Evolutionary conservation across 768 basidiomycete species (phyloP), one percentile per base, ranked within the genome.

Genomic region (Amanita rubescens): DNA sequence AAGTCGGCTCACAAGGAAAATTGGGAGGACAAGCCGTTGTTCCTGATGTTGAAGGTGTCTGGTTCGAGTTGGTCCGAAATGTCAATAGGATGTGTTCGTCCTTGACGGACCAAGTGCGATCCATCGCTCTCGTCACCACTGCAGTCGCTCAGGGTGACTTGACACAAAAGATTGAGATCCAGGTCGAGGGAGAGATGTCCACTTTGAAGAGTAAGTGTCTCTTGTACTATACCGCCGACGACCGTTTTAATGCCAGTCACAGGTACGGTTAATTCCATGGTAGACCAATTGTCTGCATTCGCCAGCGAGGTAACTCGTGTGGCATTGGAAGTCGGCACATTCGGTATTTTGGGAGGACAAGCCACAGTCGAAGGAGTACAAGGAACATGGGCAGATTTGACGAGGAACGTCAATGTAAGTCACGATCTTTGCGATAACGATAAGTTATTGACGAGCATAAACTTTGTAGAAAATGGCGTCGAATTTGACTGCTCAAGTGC

Each of bases 311-410:
- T 88, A 25, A 88, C 84, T 5, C 76, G 88, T 57, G 87, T 95
- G 45, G 90, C 92, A 1, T 69, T 90, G 64, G 91, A 94, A 60
- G 91, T 94, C 62, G 92, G 92, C 20, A 93, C 92, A 3, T 85
- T 93, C 61, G 92, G 89, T 63, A 90, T 90, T 42, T 73, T 94
- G 59, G 92, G 94, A 56, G 92, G 92, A 51, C 91, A 94, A 63
- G 94, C 94, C 9, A 81, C 78, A 32, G 94, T 95, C 33, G 85
- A 89, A 57, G 90, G 90, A 63, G 92, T 94, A 0, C 88, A 93
- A 65, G 94, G 94, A 15, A 93, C 92, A 7, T 96, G 94, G 94
- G 84, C 85, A 17, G 87, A 90, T 63, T 74, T 96, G 66, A 94
- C 92, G 0, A 73, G 85, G 53, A 90, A 90, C 55, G 93, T 96